These are phyloP conservation scores for Rhizomucor pusillus DNA, from an alignment of 371 early-diverging fungal genomes.

Conservation along the genomic window DNA sequence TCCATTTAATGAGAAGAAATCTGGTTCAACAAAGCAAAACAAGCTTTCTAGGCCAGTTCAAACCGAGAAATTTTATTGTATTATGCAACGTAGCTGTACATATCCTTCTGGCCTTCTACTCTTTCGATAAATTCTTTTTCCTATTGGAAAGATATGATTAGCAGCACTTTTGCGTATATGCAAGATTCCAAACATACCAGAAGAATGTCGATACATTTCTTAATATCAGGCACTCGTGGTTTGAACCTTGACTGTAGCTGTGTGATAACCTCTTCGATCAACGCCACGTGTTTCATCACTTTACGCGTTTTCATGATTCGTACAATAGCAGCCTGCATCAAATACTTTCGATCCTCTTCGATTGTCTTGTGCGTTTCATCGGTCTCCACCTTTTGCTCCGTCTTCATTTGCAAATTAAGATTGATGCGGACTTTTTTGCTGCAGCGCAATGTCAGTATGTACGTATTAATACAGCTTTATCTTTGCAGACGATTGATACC, in stretches of 20 bases:
- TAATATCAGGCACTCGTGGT: constrained; percentile 90
- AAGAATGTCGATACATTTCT: constrained; percentile 93
- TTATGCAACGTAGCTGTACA: constrained; percentile 85
- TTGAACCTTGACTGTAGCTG: constrained; percentile 90
- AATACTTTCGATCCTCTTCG: constrained; percentile 83
- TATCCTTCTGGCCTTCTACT: constrained; percentile 79
- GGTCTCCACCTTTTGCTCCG: constrained; percentile 84
- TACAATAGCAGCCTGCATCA: constrained; percentile 97
- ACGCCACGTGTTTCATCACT: constrained; percentile 79
- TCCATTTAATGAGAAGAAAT: background rate
- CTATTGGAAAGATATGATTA: constrained; percentile 11
- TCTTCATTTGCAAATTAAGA: constrained; percentile 76
- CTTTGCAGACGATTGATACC: constrained; percentile 23
- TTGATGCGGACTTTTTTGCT: constrained; percentile 86
- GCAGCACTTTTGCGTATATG: background rate
- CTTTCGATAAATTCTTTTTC: constrained; percentile 96
- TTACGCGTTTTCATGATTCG: constrained; percentile 95
- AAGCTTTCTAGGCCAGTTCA: too few species aligned
- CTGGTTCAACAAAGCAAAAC: too few species aligned
- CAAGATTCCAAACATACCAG: constrained; percentile 40
- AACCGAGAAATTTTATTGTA: background rate
- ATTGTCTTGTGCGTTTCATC: constrained; percentile 88
- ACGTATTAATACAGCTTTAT: background rate
- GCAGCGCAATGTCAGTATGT: background rate
- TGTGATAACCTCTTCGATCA: constrained; percentile 87